phyloP scores from a whole-genome alignment of 2,329 filamentous ascomycete genomes.

The Phaeomoniella chlamydospora region DNA sequence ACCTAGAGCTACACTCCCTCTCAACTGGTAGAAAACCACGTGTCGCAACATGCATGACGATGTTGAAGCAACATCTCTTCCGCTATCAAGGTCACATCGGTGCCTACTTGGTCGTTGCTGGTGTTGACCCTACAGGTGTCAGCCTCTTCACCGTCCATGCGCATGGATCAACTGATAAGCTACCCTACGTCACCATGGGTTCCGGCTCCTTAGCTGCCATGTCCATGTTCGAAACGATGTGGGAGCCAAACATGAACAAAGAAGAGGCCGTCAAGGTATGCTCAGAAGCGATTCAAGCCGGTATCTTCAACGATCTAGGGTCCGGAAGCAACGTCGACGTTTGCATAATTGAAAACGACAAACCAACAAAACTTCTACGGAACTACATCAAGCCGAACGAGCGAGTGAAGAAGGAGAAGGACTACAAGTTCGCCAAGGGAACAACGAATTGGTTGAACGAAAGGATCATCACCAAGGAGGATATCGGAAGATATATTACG shows the following conservation, averaged over 20 bases:
- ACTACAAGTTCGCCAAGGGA: constrained; percentile 78
- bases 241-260: constrained; percentile 63
- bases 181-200: constrained; percentile 98
- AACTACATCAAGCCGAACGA: constrained; percentile 91
- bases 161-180: constrained; percentile 95
- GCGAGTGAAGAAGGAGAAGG: constrained; percentile 78
- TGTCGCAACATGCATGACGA: constrained; percentile 97
- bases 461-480: constrained; percentile 87
- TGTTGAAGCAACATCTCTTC: constrained; percentile 99
- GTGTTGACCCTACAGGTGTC: constrained; percentile 86
- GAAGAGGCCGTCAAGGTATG: constrained; percentile 74
- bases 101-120: constrained; percentile 92
- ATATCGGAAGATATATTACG: constrained; percentile 86
- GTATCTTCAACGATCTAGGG: constrained; percentile 97
- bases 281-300: constrained; percentile 78
- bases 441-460: constrained; percentile 95
- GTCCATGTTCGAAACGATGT: constrained; percentile 94
- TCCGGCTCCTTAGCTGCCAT: constrained; percentile 92
- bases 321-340: constrained; percentile 97
- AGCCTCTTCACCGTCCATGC: constrained; percentile 98
- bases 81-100: constrained; percentile 95
- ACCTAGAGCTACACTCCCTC: constrained; percentile 92
- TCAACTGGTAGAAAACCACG: constrained; percentile 93
- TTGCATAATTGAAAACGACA: constrained; percentile 85
- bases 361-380: constrained; percentile 73